A percentile compares a stretch with the other conserved stretches of the same genome.
Evolutionary conservation across 768 basidiomycete genomes (phyloP).

Genomic region (Mycena amicta): DNA sequence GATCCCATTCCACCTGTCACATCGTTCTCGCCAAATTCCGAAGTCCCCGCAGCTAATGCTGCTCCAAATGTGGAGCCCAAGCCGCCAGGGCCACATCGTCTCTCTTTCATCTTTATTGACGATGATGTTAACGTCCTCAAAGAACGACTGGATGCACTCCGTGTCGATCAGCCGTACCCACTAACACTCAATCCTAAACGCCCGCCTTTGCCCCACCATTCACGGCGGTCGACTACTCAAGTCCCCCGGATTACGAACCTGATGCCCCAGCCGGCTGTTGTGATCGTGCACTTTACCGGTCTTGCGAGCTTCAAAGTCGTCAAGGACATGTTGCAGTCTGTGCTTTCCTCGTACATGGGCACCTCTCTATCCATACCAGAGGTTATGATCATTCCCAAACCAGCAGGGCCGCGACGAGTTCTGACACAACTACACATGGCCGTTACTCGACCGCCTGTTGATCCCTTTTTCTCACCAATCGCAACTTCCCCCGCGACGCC

Average conservation of each 20-base stretch:
- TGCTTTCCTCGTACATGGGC: slow-evolving; percentile 50
- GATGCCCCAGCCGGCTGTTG: slow-evolving; percentile 34
- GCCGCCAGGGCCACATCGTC: slow-evolving; percentile 14
- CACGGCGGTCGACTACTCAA: slow-evolving; percentile 81
- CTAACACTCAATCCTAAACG: slow-evolving; percentile 53
- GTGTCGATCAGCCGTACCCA: slow-evolving; percentile 53
- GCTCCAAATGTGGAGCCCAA: slow-evolving; percentile 10
- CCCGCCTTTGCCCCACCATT: slow-evolving; percentile 70
- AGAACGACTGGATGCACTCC: slow-evolving; percentile 69
- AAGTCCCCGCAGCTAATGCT: slow-evolving; percentile 11
- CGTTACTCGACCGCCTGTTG: slow-evolving; percentile 80
- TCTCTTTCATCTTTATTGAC: slow-evolving; percentile 88
- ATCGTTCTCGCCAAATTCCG: slow-evolving; percentile 8
- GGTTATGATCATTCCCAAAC: slow-evolving; percentile 96
- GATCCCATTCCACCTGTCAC: slow-evolving; percentile 12
- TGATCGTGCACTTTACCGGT: slow-evolving; percentile 91
- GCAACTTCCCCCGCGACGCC: slow-evolving; percentile 89
- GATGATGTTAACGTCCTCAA: slow-evolving; percentile 85
- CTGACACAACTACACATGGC: slow-evolving; percentile 92
- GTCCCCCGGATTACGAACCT: slow-evolving; percentile 55
- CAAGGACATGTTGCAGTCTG: slow-evolving; percentile 80
- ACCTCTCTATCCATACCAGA: slow-evolving; percentile 67
- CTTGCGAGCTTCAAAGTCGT: slow-evolving; percentile 86
- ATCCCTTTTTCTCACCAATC: slow-evolving; percentile 92
- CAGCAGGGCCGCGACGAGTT: slow-evolving; percentile 91